These are phyloP conservation scores for Fusarium equiseti DNA, from an alignment of 2,329 filamentous ascomycete species.

Conservation along the genomic window DNA sequence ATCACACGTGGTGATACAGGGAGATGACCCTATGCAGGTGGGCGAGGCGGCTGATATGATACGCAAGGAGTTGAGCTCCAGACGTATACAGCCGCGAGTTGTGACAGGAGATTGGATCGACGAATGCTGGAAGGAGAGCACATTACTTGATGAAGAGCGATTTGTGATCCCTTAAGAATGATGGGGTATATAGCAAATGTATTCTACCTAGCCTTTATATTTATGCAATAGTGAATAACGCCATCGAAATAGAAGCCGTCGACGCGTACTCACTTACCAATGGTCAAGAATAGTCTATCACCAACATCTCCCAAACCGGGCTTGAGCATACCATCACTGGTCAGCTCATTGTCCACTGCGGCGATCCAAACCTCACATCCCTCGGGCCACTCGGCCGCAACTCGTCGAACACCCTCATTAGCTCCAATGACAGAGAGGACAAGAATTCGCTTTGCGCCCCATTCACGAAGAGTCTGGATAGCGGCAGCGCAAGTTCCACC, in stretches of 20 bases:
- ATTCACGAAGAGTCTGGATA: conserved; percentile 88
- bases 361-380: conserved; percentile 85
- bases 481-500: conserved; percentile 90
- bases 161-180: conserved; percentile 54
- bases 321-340: conserved; percentile 87
- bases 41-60: conserved; percentile 57
- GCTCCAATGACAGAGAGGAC: conserved; percentile 82
- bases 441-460: conserved; percentile 87
- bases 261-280: conserved; percentile 76
- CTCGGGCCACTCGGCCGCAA: conserved; percentile 82
- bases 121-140: conserved; percentile 83
- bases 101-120: conserved; percentile 80
- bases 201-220: conserved; percentile 38
- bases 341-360: conserved; percentile 79
- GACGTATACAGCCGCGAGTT: conserved; percentile 71
- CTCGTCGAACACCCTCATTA: conserved; percentile 74
- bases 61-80: conserved; percentile 59
- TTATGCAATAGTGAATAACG: conserved; percentile 24
- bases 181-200: conserved; percentile 33
- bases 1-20: conserved; percentile 78
- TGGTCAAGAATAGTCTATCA: conserved; percentile 87
- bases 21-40: conserved; percentile 55
- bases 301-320: conserved; percentile 92
- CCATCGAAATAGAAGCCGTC: conserved; percentile 1
- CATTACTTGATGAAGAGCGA: conserved; percentile 82